phyloP scores from a whole-genome alignment of 768 basidiomycete genomes.

The Rhizopogon vesiculosus region DNA sequence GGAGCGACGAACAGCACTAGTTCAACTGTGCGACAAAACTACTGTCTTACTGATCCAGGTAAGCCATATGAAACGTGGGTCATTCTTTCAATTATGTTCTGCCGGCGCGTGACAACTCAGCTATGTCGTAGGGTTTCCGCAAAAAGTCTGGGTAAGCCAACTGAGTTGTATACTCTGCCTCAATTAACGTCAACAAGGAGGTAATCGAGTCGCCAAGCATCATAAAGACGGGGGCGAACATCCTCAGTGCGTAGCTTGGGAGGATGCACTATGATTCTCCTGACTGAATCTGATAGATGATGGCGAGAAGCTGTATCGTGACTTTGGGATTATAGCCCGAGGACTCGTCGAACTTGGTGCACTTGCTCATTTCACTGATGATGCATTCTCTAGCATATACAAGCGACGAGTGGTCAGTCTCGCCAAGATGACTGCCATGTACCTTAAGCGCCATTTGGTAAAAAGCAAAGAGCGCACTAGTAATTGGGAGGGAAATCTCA shows the following conservation, averaged over 20 bases:
- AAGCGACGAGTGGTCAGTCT: constrained; percentile 38
- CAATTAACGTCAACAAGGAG: constrained; percentile 25
- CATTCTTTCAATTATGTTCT: not conserved
- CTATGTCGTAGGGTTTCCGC: constrained; percentile 35
- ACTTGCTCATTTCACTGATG: constrained; percentile 37
- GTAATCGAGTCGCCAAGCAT: constrained; percentile 37
- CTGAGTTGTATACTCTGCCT: not conserved
- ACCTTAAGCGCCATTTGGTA: constrained; percentile 31
- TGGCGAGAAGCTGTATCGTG: constrained; percentile 42
- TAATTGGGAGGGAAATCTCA: constrained; percentile 41
- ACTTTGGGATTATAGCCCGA: constrained; percentile 38
- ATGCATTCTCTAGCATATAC: constrained; percentile 25
- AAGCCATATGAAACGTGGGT: constrained; percentile 41
- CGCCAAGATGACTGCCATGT: constrained; percentile 37
- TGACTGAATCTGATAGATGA: constrained; percentile 30
- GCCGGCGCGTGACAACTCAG: not conserved
- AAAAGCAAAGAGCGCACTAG: constrained; percentile 44
- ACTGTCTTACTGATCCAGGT: constrained; percentile 46
- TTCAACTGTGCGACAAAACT: constrained; percentile 39
- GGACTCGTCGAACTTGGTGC: constrained; percentile 43
- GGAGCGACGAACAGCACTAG: constrained; percentile 36
- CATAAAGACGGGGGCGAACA: constrained; percentile 45
- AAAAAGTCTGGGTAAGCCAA: constrained; percentile 32
- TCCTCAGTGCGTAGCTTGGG: constrained; percentile 31
- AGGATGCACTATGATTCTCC: not conserved